Conservation (phyloP, 2,329 filamentous ascomycete genomes). For the Aspergillus sp. region DNA sequence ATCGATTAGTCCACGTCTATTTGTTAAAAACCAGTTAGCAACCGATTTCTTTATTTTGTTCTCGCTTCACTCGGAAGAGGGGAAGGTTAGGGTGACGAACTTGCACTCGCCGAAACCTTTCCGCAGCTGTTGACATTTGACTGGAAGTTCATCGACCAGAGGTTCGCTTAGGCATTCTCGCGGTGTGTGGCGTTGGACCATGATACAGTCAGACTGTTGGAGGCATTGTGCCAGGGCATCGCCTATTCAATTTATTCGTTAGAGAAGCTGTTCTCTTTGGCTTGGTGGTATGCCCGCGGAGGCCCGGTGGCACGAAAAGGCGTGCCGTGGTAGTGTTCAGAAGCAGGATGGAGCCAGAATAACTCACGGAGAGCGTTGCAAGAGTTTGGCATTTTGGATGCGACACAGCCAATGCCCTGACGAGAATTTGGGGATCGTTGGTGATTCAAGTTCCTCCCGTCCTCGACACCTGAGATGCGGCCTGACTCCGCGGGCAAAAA, state of each 20-base stretch:
- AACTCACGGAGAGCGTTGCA: slow-evolving; percentile 92
- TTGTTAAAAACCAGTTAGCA: background rate
- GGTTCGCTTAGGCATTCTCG: slow-evolving; percentile 85
- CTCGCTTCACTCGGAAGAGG: background rate
- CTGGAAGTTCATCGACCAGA: slow-evolving; percentile 76
- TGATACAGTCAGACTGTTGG: slow-evolving; percentile 93
- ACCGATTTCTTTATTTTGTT: background rate
- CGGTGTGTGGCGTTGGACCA: slow-evolving; percentile 83
- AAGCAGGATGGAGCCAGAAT: background rate
- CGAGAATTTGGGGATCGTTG: background rate
- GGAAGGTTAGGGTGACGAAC: slow-evolving; percentile 30
- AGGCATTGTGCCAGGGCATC: slow-evolving; percentile 91
- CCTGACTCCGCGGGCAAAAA: slow-evolving; percentile 15
- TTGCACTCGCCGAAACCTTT: slow-evolving; percentile 94
- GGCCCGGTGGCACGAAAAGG: background rate
- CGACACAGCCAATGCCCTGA: background rate
- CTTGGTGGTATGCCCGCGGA: background rate
- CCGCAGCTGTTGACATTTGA: slow-evolving; percentile 87
- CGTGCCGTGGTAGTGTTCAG: background rate
- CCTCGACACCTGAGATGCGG: background rate
- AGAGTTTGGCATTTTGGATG: slow-evolving; percentile 79
- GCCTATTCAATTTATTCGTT: slow-evolving; percentile 54
- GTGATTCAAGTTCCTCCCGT: background rate
- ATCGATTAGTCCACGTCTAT: slow-evolving; percentile 80
- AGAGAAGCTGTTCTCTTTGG: background rate